Conservation (phyloP, 2,329 filamentous ascomycete species). For the Exophiala dermatitidis region DNA sequence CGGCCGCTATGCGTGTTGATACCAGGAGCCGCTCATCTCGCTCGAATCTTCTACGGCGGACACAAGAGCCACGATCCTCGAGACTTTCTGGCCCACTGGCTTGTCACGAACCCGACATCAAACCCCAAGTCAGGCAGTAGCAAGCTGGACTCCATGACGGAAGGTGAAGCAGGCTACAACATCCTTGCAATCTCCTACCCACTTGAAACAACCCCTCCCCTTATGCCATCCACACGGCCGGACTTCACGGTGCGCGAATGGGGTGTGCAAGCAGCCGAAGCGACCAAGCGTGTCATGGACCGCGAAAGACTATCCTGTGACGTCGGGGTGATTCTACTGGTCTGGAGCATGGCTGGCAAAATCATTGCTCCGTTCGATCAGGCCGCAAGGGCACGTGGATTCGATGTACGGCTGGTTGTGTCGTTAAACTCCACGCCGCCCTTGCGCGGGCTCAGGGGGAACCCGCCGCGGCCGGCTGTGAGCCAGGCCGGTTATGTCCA, state of each 20-base stretch:
- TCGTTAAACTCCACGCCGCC: not conserved
- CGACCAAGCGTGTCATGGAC: not conserved
- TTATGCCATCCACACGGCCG: not conserved
- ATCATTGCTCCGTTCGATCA: constrained; percentile 1
- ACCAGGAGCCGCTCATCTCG: constrained; percentile 6
- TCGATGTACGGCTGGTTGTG: not conserved
- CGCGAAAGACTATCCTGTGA: not conserved
- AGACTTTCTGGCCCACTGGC: constrained; percentile 1
- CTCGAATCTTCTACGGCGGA: constrained; percentile 5
- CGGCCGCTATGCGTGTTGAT: not conserved
- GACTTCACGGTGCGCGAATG: constrained; percentile 2
- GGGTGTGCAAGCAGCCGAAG: constrained; percentile 1
- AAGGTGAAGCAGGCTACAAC: not conserved
- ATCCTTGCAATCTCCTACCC: constrained; percentile 5
- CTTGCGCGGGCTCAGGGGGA: not conserved
- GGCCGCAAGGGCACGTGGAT: not conserved
- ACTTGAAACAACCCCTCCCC: not conserved
- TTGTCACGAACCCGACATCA: too few species aligned
- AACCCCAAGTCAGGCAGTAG: too few species aligned
- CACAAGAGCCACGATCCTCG: not conserved
- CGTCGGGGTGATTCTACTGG: not conserved
- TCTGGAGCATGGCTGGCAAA: constrained; percentile 6
- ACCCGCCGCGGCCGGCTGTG: not conserved
- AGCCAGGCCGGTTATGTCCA: not conserved
- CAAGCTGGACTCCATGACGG: too few species aligned